These are phyloP conservation scores for Geotrichum restrictum DNA, from an alignment of 1,139 yeast genomes.

Conservation along the genomic window DNA sequence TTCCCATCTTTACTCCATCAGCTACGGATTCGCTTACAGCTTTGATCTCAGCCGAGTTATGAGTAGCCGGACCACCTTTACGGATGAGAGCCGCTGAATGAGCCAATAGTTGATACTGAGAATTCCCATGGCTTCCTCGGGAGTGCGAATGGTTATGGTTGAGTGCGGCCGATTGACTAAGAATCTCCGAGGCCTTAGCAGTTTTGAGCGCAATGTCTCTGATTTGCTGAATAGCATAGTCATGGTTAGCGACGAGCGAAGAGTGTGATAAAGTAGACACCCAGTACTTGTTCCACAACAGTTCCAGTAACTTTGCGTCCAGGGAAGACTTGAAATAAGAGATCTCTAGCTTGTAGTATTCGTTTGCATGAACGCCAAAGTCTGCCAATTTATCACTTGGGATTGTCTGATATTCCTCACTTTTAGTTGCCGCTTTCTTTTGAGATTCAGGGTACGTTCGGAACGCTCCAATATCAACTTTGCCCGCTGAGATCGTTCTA, in stretches of 20 bases:
- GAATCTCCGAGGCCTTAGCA: slow-evolving; percentile 23
- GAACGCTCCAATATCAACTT: slow-evolving; percentile 87
- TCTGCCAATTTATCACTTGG: slow-evolving; percentile 54
- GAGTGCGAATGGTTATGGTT: slow-evolving; percentile 13
- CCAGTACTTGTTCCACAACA: slow-evolving; percentile 53
- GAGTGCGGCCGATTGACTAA: slow-evolving; percentile 25
- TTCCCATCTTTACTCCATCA: slow-evolving; percentile 32
- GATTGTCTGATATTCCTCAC: slow-evolving; percentile 33
- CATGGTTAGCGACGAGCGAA: slow-evolving; percentile 30
- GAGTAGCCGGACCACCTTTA: slow-evolving; percentile 12
- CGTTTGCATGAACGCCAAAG: slow-evolving; percentile 66
- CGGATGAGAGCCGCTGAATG: slow-evolving; percentile 10
- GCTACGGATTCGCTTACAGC: slow-evolving; percentile 25
- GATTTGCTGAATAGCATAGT: slow-evolving; percentile 40
- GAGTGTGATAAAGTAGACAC: slow-evolving; percentile 40
- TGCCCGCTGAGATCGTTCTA: slow-evolving; percentile 59
- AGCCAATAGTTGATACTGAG: slow-evolving; percentile 7
- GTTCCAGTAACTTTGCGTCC: slow-evolving; percentile 50
- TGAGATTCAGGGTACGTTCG: slow-evolving; percentile 62
- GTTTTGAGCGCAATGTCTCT: slow-evolving; percentile 30
- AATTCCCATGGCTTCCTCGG: slow-evolving; percentile 1
- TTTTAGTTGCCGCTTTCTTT: slow-evolving; percentile 24
- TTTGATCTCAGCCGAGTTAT: slow-evolving; percentile 7
- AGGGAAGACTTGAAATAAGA: slow-evolving; percentile 55
- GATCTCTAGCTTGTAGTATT: slow-evolving; percentile 67